Conservation (phyloP, 345 rosid species). For the Citrus medica region DNA sequence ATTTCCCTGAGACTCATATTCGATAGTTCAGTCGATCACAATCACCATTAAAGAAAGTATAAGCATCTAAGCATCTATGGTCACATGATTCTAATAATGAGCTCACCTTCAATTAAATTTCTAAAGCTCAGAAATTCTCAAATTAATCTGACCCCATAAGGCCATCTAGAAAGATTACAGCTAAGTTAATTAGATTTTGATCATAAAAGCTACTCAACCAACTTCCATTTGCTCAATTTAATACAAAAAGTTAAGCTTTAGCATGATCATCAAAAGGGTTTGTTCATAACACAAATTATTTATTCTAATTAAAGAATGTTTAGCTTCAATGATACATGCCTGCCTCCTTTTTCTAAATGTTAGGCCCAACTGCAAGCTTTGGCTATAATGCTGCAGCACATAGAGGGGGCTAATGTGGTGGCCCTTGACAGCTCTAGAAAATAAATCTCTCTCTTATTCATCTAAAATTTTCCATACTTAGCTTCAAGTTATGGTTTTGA, state of each 20-base stretch:
- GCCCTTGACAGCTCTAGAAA: conserved; percentile 33
- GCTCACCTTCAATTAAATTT: conserved; percentile 26
- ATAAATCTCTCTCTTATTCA: neutral
- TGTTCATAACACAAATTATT: conserved; percentile 4
- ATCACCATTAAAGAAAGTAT: neutral
- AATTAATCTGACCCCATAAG: neutral
- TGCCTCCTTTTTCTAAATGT: conserved; percentile 21
- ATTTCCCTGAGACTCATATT: neutral
- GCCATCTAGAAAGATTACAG: too few species aligned
- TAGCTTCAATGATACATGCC: conserved; percentile 31
- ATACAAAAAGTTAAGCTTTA: conserved; percentile 32
- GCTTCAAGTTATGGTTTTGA: conserved; percentile 51
- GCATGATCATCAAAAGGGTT: conserved; percentile 9
- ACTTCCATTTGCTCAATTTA: conserved; percentile 12
- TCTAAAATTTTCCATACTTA: conserved; percentile 13
- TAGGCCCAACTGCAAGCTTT: conserved; percentile 42
- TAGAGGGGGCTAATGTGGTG: conserved; percentile 16
- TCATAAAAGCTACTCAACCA: conserved; percentile 20
- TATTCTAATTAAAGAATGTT: conserved; percentile 28
- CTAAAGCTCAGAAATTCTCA: neutral
- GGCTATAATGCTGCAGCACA: conserved; percentile 30
- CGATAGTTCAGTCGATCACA: neutral
- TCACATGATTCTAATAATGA: conserved; percentile 50
- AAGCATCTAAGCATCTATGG: neutral
- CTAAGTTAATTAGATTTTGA: neutral